Evolutionary conservation across 1,139 yeast genomes (phyloP), one percentile per base, ranked within the genome.

Genomic region (Hansenula sp.): DNA sequence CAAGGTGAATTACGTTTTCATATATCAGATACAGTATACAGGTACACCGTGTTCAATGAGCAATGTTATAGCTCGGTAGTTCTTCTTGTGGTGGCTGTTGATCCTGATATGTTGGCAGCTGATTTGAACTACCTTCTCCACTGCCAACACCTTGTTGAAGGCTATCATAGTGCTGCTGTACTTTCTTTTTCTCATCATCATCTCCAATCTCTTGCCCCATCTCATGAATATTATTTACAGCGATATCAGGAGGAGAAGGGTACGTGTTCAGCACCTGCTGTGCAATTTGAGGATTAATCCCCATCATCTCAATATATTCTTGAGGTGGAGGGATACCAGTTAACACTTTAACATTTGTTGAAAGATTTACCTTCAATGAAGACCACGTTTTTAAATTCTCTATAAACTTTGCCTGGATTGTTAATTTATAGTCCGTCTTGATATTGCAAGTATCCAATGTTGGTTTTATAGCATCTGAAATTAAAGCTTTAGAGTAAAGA

Each of bases 361-460:
- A 2, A n/a, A 33, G 3, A 5, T n/a, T 25, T 13, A 21, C 8
- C 16, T 33, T 21, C n/a, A 24, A 19, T 5, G 17, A 11, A 25
- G 21, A 8, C 38, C 38, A 35, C 10, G 15, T 21, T 4, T 35
- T 21, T 12, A 63, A 65, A 15, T 44, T 35, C 16, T 19, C 30
- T 37, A 18, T 19, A 44, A 81, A 66, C 3, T 76, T 79, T 1
- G 70, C 78, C 3, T 60, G 59, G 2, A 81, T 62, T 18, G 61
- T 60, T 38, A 81, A 49, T 8, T 60, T 57, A 54, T 81, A 81
- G 15, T 55, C 58, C 35, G 84, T 63, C 5, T 69, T 56, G 16
- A 81, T 72, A 57, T 80, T 81, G 58, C 88, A 81, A 5, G 82
- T 76, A 34, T 61, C 63, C 59, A 81, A 81, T 4, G 77, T 65